Conservation (phyloP, 495 filamentous ascomycete species). For the Tuber calosporum region DNA sequence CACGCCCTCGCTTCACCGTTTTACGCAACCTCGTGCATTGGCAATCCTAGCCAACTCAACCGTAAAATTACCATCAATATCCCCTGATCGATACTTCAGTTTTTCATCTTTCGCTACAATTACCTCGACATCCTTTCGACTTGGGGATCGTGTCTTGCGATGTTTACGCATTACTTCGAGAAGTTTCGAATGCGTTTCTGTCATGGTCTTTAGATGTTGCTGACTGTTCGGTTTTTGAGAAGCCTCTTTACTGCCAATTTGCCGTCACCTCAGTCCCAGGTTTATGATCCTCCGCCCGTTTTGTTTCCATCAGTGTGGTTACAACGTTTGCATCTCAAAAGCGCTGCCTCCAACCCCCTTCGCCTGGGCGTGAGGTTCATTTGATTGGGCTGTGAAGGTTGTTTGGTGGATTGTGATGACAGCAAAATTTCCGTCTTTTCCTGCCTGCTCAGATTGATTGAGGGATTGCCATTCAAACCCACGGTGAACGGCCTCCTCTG, state of each 20-base stretch:
- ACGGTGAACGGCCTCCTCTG: not conserved
- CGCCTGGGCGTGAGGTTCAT: not conserved
- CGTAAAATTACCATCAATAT: not conserved
- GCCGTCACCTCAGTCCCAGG: not conserved
- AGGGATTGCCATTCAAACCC: not conserved
- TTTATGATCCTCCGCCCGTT: conserved; percentile 2
- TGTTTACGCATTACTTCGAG: not conserved
- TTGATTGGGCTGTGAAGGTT: not conserved
- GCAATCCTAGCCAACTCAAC: conserved; percentile 24
- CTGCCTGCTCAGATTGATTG: not conserved
- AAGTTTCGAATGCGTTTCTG: conserved; percentile 1
- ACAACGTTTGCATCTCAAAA: not conserved
- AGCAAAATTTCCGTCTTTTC: not conserved
- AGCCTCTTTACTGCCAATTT: not conserved
- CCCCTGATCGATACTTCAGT: not conserved
- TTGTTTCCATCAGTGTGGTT: not conserved
- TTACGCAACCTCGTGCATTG: conserved; percentile 30
- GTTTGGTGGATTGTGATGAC: not conserved
- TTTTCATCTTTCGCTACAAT: not conserved
- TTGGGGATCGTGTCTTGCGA: not conserved
- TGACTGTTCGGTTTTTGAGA: not conserved
- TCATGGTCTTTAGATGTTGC: not conserved
- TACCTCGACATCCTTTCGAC: not conserved
- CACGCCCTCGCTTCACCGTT: conserved; percentile 25
- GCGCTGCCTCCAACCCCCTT: not conserved